Percentiles rank a stretch among this genome's conserved stretches.
Conservation (phyloP, 2,329 filamentous ascomycete species). For the Fusarium cyanostomum region DNA sequence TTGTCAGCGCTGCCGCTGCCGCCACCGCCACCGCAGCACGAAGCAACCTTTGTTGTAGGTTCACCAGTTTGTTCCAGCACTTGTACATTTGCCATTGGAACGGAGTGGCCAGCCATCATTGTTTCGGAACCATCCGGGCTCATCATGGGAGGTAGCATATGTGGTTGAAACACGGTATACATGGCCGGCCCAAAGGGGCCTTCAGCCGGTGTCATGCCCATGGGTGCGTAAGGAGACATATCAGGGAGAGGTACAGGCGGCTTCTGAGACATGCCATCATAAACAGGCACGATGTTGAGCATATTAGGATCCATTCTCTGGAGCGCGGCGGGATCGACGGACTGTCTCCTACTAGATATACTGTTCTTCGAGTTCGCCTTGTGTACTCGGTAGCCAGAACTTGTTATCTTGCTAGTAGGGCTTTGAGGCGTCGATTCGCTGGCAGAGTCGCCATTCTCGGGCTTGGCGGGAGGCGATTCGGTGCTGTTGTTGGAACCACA, state of each 20-base stretch:
- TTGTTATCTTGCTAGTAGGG: slow-evolving; percentile 43
- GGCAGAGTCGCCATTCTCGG: slow-evolving; percentile 41
- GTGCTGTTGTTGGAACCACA: slow-evolving; percentile 55
- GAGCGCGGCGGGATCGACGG: slow-evolving; percentile 59
- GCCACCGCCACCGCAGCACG: slow-evolving; percentile 48
- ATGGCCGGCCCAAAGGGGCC: slow-evolving; percentile 40
- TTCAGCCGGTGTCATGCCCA: slow-evolving; percentile 44
- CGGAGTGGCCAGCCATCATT: slow-evolving; percentile 32
- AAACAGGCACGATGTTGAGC: slow-evolving; percentile 58
- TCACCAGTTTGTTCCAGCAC: slow-evolving; percentile 17
- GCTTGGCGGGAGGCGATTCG: slow-evolving; percentile 33
- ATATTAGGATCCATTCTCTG: slow-evolving; percentile 64
- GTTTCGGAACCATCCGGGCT: slow-evolving; percentile 26
- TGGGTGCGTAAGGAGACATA: slow-evolving; percentile 41
- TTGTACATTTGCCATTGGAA: slow-evolving; percentile 33
- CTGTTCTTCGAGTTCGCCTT: slow-evolving; percentile 53
- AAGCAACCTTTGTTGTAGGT: slow-evolving; percentile 42
- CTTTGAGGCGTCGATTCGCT: slow-evolving; percentile 44
- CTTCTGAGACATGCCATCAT: slow-evolving; percentile 42
- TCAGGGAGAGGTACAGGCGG: slow-evolving; percentile 38
- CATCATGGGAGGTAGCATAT: slow-evolving; percentile 41
- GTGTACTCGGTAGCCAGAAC: slow-evolving; percentile 55
- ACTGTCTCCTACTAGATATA: slow-evolving; percentile 54
- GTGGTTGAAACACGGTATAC: slow-evolving; percentile 48
- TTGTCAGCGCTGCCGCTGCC: slow-evolving; percentile 16